A percentile compares a stretch with the other conserved stretches of the same genome.
Conservation (phyloP, 352 stramenopile species). For the Discostella stelligera region DNA sequence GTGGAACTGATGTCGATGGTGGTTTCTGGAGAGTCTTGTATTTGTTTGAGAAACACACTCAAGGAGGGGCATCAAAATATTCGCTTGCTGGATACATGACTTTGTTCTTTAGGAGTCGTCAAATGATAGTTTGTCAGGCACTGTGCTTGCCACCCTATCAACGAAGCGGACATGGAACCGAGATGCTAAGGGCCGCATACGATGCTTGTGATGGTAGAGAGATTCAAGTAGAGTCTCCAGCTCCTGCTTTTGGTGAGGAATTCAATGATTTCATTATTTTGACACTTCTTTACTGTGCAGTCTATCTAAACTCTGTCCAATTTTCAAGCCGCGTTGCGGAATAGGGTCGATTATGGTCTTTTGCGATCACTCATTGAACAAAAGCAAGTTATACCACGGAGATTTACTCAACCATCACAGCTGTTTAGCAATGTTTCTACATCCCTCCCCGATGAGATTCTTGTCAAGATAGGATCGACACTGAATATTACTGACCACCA, state of each 20-base stretch:
- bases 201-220: constrained; percentile 15
- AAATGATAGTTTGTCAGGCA: constrained; percentile 70
- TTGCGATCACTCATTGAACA: constrained; percentile 21
- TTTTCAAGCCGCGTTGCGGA: constrained; percentile 53
- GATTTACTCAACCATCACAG: constrained; percentile 10
- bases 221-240: constrained; percentile 37
- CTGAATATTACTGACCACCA: constrained; percentile 51
- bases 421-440: constrained; percentile 10
- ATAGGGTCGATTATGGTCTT: constrained; percentile 58
- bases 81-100: constrained; percentile 74
- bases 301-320: neutral
- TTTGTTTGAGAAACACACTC: constrained; percentile 58
- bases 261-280: constrained; percentile 14
- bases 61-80: constrained; percentile 38
- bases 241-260: constrained; percentile 32
- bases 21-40: constrained; percentile 75
- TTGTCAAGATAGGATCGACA: constrained; percentile 29
- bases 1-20: constrained; percentile 27
- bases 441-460: constrained; percentile 46
- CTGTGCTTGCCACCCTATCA: constrained; percentile 74
- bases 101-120: constrained; percentile 60
- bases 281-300: constrained; percentile 52
- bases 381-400: constrained; percentile 10
- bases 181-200: constrained; percentile 62
- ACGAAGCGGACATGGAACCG: constrained; percentile 65